phyloP scores from a whole-genome alignment of 192 early-diverging fungal species.

The Geranomyces variabilis region DNA sequence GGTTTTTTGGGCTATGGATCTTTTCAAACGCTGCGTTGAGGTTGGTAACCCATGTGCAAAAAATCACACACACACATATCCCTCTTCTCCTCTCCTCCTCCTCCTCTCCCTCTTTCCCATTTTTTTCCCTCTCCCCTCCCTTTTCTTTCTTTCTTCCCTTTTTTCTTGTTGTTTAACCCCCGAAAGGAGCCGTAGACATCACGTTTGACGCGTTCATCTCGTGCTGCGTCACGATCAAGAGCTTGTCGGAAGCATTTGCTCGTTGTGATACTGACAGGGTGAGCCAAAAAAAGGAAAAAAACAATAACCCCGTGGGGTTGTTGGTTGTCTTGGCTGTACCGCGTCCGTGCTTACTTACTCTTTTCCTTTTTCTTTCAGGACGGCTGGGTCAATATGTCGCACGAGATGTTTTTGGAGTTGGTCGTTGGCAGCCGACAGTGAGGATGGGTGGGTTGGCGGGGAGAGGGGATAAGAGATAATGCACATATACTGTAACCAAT shows the following conservation, averaged over 20 bases:
- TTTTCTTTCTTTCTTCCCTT: background rate
- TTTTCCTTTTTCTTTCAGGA: slow-evolving; percentile 18
- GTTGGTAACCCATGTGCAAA: too few species aligned
- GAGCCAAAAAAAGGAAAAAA: background rate
- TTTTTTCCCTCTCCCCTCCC: too few species aligned
- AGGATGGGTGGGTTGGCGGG: too few species aligned
- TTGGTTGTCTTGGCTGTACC: background rate
- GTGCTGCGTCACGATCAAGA: slow-evolving; percentile 21
- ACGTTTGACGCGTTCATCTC: slow-evolving; percentile 31
- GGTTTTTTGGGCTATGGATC: too few species aligned
- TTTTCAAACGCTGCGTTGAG: too few species aligned
- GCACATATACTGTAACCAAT: too few species aligned
- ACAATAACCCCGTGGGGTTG: too few species aligned
- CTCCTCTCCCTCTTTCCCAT: too few species aligned
- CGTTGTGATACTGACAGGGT: slow-evolving; percentile 24
- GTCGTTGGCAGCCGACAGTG: slow-evolving; percentile 25
- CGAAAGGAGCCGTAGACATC: slow-evolving; percentile 18
- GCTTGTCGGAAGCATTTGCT: slow-evolving; percentile 25
- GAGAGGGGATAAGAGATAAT: too few species aligned
- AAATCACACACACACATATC: too few species aligned
- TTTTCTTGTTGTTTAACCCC: background rate
- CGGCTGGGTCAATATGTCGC: slow-evolving; percentile 22
- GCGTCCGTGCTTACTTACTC: background rate
- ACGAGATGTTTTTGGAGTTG: slow-evolving; percentile 32
- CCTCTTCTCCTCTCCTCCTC: too few species aligned